phyloP scores from a whole-genome alignment of 306 rosid genomes.

The Bauhinia variegata region DNA sequence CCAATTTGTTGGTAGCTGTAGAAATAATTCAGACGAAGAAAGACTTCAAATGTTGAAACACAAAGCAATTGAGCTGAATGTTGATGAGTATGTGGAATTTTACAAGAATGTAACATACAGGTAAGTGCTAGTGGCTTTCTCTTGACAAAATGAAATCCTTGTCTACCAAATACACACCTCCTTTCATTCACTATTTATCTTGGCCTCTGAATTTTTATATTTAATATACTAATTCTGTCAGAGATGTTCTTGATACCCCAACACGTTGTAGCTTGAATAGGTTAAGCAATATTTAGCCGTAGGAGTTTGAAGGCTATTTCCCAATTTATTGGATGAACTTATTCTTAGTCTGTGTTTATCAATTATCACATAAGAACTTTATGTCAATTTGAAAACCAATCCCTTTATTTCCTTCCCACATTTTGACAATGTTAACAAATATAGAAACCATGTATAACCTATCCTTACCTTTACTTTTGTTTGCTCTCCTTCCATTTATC shows the following conservation, averaged over 20 bases:
- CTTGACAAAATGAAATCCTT: neutral
- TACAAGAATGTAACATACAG: constrained; percentile 76
- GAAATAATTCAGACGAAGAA: constrained; percentile 80
- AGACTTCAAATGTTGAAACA: constrained; percentile 70
- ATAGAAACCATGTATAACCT: too few relatives aligned
- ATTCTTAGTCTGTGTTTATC: neutral
- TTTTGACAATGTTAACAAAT: too few relatives aligned
- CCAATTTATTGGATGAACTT: neutral
- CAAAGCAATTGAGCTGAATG: constrained; percentile 70
- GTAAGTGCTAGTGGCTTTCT: constrained; percentile 47
- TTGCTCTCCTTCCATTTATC: too few relatives aligned
- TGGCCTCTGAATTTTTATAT: neutral
- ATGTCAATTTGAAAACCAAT: neutral
- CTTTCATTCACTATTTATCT: neutral
- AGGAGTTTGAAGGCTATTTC: neutral
- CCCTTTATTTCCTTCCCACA: too few relatives aligned
- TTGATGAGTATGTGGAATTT: constrained; percentile 77
- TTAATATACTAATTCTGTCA: neutral
- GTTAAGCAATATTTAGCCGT: too few relatives aligned
- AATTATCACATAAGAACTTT: neutral
- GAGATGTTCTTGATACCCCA: neutral
- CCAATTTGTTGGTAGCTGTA: constrained; percentile 92
- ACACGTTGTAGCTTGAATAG: neutral
- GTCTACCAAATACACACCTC: constrained; percentile 8
- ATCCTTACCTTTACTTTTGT: too few relatives aligned